Evolutionary conservation across 805 yeast species (phyloP).

Genomic region (Candida morakotiae): DNA sequence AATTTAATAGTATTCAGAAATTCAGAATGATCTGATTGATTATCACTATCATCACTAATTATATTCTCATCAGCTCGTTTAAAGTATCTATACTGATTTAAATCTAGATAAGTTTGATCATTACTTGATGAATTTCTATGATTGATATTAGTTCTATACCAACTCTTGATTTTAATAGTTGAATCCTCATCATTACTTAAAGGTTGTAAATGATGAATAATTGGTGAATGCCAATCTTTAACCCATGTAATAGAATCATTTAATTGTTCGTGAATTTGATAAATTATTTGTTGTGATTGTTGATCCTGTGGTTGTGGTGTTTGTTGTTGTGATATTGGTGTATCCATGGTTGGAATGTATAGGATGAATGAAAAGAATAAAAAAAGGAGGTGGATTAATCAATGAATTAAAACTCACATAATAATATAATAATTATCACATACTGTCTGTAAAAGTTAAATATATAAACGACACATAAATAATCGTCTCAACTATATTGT

Average conservation of each 20-base stretch:
- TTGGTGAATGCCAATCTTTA: constrained; percentile 35
- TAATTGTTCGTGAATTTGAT: constrained; percentile 16
- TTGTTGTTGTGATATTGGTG: not conserved
- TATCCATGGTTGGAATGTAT: not conserved
- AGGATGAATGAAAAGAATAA: not conserved
- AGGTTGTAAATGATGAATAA: not conserved
- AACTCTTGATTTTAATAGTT: constrained; percentile 27
- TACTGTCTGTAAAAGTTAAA: too few species aligned
- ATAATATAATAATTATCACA: too few species aligned
- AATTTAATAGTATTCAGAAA: constrained; percentile 6
- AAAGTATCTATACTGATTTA: constrained; percentile 33
- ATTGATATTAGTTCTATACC: constrained; percentile 28
- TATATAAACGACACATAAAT: too few species aligned
- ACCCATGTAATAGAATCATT: constrained; percentile 32
- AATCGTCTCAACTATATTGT: too few species aligned
- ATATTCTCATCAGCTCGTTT: constrained; percentile 14
- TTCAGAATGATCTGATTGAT: constrained; percentile 1
- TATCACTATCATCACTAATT: too few species aligned
- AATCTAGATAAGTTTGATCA: constrained; percentile 31
- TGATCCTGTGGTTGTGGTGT: not conserved
- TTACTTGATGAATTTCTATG: constrained; percentile 9
- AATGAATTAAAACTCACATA: too few species aligned
- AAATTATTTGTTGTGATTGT: constrained; percentile 1
- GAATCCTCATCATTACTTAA: constrained; percentile 8
- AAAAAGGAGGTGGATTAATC: too few species aligned